Base-by-base conservation (phyloP, 1,139 yeast species). In the Saccharomyces hybrid region DNA sequence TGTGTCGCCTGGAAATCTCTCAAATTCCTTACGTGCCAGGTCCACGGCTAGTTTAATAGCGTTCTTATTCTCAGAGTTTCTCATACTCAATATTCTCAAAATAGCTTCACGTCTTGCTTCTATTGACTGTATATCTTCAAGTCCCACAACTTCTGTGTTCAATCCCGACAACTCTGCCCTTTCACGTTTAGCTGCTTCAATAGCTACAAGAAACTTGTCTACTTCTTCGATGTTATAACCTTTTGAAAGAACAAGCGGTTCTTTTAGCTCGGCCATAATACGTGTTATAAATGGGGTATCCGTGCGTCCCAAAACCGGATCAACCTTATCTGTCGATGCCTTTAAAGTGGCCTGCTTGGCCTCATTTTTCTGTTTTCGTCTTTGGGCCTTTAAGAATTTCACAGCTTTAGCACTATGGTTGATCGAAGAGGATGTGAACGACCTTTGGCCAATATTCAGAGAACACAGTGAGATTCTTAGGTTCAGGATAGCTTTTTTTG, bases 1-100 rank as follows among this genome's bases (percentile, higher is more conserved):
- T 0, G 97, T 88, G 69, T 93, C 98, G 52, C 96, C 97, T 51
- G 84, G 89, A 59, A 80, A 78, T 66, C 97, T 79, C 62, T 82
- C 83, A 70, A 93, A 90, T 72, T 90, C 97, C 61, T 79, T 74
- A 54, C 82, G 78, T 0, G 97, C 97, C 55, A 86, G 71, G 52
- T 73, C 71, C 6, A 82, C 74, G 24, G 91, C 88, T 61, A 82
- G 69, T 61, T 80, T 80, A 67, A 79, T 76, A 57, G 77, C 76
- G 60, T 87, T 91, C 29, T 73, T 70, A 50, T 78, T 77, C 62
- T 78, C 78, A 29, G 95, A 79, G 71, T 91, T 91, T 70, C 78
- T 84, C 73, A 88, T 78, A 63, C 82, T 81, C 58, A 90, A 75
- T 54, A 91, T 86, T 60, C 97, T 83, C 61, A 79, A 71, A 32